Evolutionary conservation across 345 rosid genomes (phyloP), one percentile per base, ranked within the genome.

Genomic region (Populus euphratica): DNA sequence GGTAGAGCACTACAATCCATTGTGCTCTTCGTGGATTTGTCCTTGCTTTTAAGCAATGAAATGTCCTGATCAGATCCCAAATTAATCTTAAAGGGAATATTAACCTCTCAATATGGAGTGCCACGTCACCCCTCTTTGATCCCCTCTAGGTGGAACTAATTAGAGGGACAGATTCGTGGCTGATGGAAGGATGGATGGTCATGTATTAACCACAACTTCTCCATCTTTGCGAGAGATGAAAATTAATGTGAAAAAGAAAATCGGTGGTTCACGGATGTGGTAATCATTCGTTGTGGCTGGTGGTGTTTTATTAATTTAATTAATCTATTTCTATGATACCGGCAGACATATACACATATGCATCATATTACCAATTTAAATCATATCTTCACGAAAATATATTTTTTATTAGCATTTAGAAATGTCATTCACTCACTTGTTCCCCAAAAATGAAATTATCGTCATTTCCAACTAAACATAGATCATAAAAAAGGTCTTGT

Each of bases 71-170:
- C 54, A 49, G 0, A 1, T 49, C 54, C 21, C 54, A 49, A 49
- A 14, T 49, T 49, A 17, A 49, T 49, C 54, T 12, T 8, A 13
- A 73, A 41, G 12, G 29, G 73, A 76, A 52, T 62, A 21, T 14
- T 38, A 69, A 65, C 83, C 85, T 83, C 56, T 38, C 36, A 74
- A 78, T 61, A 61, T 83, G 86, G 84, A 76, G 49, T 31, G 44
- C 73, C 36, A 69, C 17, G 86, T 83, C 83, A 76, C 18, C 43
- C 33, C 62, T 74, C 69, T 6, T 21, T 3, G 64, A 27, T 27
- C 27, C 27, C 27, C 27, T 27, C 27, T 27, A 27, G 27, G 68
- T 71, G 74, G 78, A 66, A 23, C 44, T 70, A 71, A 79, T 69
- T 54, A 1, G 21, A 49, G 54, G 1, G 54, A 49, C 20, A 5